Percentiles rank a stretch among this genome's conserved stretches.
phyloP scores from a whole-genome alignment of 805 yeast genomes.

The Brettanomyces sp. region DNA sequence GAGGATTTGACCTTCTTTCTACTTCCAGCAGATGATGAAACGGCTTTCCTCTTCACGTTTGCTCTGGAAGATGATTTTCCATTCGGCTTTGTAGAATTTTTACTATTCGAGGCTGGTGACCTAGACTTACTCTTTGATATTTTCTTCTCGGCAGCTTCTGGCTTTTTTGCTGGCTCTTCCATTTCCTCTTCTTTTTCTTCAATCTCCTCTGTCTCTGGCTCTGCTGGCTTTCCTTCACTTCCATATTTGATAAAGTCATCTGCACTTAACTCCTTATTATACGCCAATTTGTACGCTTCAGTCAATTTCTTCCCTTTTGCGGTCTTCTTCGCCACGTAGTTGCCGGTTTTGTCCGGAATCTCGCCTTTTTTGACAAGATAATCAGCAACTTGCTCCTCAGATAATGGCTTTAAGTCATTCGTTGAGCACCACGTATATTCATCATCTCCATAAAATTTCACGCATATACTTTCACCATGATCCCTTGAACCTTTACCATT shows the following conservation, averaged over 20 bases:
- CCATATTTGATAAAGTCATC: slow-evolving; percentile 37
- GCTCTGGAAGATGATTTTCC: too few species aligned
- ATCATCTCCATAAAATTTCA: slow-evolving; percentile 64
- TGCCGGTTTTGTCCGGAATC: slow-evolving; percentile 26
- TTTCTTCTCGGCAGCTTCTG: slow-evolving; percentile 4
- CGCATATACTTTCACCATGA: slow-evolving; percentile 27
- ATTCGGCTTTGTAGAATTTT: too few species aligned
- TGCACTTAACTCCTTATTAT: slow-evolving; percentile 33
- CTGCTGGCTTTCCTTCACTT: slow-evolving; percentile 30
- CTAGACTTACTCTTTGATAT: neutral
- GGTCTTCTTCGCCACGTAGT: slow-evolving; percentile 46
- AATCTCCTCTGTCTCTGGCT: neutral
- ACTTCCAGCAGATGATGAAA: slow-evolving; percentile 18
- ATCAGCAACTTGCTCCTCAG: slow-evolving; percentile 30
- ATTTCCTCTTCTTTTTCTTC: neutral
- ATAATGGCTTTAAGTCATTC: slow-evolving; percentile 40
- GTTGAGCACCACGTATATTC: slow-evolving; percentile 59
- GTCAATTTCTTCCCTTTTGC: slow-evolving; percentile 19
- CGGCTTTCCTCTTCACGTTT: slow-evolving; percentile 7
- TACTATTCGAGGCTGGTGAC: too few species aligned
- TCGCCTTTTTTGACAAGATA: slow-evolving; percentile 21
- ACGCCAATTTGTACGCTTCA: slow-evolving; percentile 22
- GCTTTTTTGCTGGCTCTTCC: neutral
- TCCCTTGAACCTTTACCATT: slow-evolving; percentile 9
- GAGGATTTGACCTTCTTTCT: slow-evolving; percentile 14